These are phyloP conservation scores for Lentinus tigrinus DNA, from an alignment of 768 basidiomycete genomes.

Conservation along the genomic window DNA sequence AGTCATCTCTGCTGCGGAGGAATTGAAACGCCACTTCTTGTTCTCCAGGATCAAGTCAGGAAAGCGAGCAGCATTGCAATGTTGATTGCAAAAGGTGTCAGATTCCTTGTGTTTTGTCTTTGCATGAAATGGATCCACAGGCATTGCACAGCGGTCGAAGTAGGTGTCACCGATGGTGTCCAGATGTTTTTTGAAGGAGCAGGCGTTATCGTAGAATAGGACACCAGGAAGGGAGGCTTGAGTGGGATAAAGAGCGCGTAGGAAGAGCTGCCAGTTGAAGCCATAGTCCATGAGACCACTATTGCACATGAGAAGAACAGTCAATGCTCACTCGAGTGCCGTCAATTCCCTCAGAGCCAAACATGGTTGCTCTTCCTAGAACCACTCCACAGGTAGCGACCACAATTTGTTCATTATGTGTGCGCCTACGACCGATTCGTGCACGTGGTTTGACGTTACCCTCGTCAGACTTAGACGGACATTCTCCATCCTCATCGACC, in stretches of 20 bases:
- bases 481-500: not conserved
- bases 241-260: too few species aligned
- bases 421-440: slow-evolving; percentile 23
- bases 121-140: slow-evolving; percentile 26
- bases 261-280: too few species aligned
- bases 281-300: too few species aligned
- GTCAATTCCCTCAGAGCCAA: slow-evolving; percentile 23
- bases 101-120: slow-evolving; percentile 23
- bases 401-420: slow-evolving; percentile 30
- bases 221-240: too few species aligned
- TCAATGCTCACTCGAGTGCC: not conserved
- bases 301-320: too few species aligned
- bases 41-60: slow-evolving; percentile 5
- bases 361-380: slow-evolving; percentile 24
- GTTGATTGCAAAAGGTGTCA: slow-evolving; percentile 14
- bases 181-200: not conserved
- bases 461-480: not conserved
- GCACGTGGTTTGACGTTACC: slow-evolving; percentile 1
- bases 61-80: slow-evolving; percentile 21
- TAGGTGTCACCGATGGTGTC: not conserved
- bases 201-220: not conserved
- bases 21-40: slow-evolving; percentile 26
- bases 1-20: slow-evolving; percentile 25
- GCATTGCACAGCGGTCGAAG: slow-evolving; percentile 9
- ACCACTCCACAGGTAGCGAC: slow-evolving; percentile 30